Evolutionary conservation across 129 eudicot species (phyloP).

Genomic region (Tagetes erecta): DNA sequence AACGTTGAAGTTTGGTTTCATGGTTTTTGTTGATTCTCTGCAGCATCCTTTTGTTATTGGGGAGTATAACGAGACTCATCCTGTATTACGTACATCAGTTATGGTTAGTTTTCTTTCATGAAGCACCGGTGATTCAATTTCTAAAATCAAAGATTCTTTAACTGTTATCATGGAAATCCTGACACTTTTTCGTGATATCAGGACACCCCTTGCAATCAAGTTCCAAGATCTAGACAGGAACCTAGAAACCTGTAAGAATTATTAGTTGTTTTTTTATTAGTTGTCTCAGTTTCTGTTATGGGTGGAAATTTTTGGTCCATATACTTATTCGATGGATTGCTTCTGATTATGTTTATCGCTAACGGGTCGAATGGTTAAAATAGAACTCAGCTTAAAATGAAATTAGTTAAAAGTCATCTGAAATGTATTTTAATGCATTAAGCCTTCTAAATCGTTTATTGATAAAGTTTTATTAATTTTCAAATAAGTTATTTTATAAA

Average conservation of each 20-base stretch:
- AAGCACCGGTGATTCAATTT: constrained; percentile 6
- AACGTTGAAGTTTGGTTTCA: constrained; percentile 7
- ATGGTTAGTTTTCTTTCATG: constrained; percentile 47
- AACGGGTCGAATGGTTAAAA: neutral
- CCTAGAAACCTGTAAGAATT: constrained; percentile 58
- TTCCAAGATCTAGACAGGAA: constrained; percentile 36
- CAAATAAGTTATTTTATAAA: neutral
- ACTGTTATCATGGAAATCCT: constrained; percentile 21
- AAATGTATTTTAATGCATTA: neutral
- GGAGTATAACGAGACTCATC: constrained; percentile 58
- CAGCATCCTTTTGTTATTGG: constrained; percentile 97
- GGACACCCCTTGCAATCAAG: constrained; percentile 52
- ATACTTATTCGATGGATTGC: neutral
- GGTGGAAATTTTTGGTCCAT: neutral
- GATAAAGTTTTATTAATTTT: neutral
- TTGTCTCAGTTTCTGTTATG: neutral
- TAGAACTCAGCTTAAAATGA: neutral
- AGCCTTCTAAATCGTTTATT: neutral
- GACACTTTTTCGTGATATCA: constrained; percentile 35
- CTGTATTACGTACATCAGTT: constrained; percentile 57
- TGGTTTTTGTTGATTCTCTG: constrained; percentile 30
- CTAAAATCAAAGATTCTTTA: neutral
- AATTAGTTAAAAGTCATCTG: neutral
- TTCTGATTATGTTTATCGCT: neutral
- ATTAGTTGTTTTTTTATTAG: neutral